Conservation (phyloP, 2,329 filamentous ascomycete genomes). For the Cladophialophora exuberans region DNA sequence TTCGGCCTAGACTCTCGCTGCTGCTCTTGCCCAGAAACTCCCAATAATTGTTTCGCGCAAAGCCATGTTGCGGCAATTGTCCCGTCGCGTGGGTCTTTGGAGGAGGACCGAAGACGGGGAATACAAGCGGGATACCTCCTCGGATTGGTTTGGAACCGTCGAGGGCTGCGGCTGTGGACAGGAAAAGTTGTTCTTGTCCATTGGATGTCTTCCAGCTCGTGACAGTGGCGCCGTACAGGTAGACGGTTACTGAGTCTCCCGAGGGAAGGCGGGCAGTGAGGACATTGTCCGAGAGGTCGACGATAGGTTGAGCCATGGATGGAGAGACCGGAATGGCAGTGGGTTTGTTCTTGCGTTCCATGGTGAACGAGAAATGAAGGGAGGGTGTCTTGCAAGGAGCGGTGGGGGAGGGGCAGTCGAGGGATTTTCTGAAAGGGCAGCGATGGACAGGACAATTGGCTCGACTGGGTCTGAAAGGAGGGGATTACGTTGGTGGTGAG, state of each 20-base stretch:
- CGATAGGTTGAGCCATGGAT: conserved; percentile 73
- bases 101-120: conserved; percentile 73
- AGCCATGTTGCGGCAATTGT: conserved; percentile 87
- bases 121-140: conserved; percentile 51
- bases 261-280: conserved; percentile 81
- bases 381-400: neutral
- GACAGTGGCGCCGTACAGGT: conserved; percentile 91
- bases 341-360: conserved; percentile 85
- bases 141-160: conserved; percentile 89
- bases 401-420: conserved; percentile 3
- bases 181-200: conserved; percentile 80
- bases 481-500: neutral
- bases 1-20: conserved; percentile 49
- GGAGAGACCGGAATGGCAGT: conserved; percentile 74
- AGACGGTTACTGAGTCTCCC: conserved; percentile 81
- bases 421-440: neutral
- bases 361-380: conserved; percentile 4
- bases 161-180: conserved; percentile 77
- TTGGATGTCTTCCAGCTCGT: conserved; percentile 86
- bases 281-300: conserved; percentile 72
- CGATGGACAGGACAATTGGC: too few relatives aligned
- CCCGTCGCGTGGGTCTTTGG: conserved; percentile 76
- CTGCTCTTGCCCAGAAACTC: conserved; percentile 89
- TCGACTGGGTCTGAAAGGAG: neutral
- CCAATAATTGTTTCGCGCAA: conserved; percentile 88